phyloP scores from a whole-genome alignment of 2,329 filamentous ascomycete genomes.

The Neobulgaria alba region DNA sequence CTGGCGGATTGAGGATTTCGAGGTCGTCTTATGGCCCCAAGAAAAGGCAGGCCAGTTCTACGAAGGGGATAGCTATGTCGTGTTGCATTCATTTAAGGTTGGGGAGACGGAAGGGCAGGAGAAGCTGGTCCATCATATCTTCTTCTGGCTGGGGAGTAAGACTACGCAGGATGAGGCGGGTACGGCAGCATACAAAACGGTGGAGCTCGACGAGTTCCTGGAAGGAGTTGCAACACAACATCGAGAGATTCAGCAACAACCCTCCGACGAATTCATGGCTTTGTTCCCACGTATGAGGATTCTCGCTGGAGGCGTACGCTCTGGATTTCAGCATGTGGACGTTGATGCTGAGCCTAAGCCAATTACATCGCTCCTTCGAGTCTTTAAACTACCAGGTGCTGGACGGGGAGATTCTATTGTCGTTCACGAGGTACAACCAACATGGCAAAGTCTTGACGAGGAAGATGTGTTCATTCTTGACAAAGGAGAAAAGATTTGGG shows the following conservation, averaged over 20 bases:
- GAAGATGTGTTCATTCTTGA: conserved; percentile 59
- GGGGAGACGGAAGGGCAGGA: conserved; percentile 36
- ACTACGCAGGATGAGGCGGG: conserved; percentile 62
- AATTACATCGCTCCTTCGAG: conserved; percentile 45
- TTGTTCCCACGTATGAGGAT: conserved; percentile 55
- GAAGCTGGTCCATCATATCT: conserved; percentile 53
- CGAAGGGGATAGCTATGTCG: conserved; percentile 61
- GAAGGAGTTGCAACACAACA: conserved; percentile 54
- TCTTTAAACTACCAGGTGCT: conserved; percentile 47
- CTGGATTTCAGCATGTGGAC: conserved; percentile 57
- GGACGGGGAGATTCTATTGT: conserved; percentile 42
- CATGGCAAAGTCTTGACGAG: conserved; percentile 54
- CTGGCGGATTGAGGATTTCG: conserved; percentile 61
- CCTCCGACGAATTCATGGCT: conserved; percentile 37
- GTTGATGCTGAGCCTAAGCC: conserved; percentile 33
- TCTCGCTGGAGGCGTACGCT: conserved; percentile 48
- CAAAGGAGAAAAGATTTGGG: conserved; percentile 54
- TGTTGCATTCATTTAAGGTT: conserved; percentile 51
- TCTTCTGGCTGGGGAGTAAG: conserved; percentile 60
- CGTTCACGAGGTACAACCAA: conserved; percentile 55
- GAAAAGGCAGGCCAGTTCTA: conserved; percentile 51
- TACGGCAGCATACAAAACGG: conserved; percentile 61
- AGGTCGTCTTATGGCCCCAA: conserved; percentile 52
- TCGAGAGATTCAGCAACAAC: conserved; percentile 55
- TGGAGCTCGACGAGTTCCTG: conserved; percentile 61